Evolutionary conservation across 805 yeast genomes (phyloP).

Genomic region (Teunomyces stri): DNA sequence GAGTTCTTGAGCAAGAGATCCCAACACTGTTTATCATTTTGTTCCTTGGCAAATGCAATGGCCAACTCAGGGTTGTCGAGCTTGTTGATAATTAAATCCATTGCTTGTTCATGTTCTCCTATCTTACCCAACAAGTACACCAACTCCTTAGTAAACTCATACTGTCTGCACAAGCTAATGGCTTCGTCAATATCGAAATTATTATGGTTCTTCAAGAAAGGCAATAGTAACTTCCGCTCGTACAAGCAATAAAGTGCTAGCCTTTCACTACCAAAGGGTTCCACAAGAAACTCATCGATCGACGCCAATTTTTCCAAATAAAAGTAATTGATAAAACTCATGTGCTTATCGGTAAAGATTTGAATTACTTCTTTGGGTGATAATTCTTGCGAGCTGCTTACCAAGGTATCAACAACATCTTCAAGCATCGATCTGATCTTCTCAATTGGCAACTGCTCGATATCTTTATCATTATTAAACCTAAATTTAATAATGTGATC

Average conservation of each 20-base stretch:
- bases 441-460: constrained; percentile 40
- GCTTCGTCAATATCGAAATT: constrained; percentile 71
- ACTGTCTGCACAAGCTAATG: constrained; percentile 57
- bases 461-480: constrained; percentile 31
- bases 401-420: constrained; percentile 53
- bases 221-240: constrained; percentile 53
- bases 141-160: constrained; percentile 61
- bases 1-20: constrained; percentile 69
- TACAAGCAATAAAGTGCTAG: constrained; percentile 63
- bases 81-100: constrained; percentile 71
- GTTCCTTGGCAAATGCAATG: constrained; percentile 67
- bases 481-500: constrained; percentile 51
- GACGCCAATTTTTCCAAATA: constrained; percentile 54
- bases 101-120: constrained; percentile 76
- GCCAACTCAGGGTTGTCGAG: constrained; percentile 79
- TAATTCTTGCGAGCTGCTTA: constrained; percentile 65
- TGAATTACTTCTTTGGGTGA: constrained; percentile 51
- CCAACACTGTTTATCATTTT: constrained; percentile 79
- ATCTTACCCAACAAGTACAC: constrained; percentile 79
- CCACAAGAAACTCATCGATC: constrained; percentile 52
- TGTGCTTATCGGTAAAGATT: constrained; percentile 39
- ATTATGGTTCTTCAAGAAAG: constrained; percentile 50
- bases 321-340: constrained; percentile 56
- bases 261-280: constrained; percentile 64
- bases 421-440: constrained; percentile 37